A percentile compares a stretch with the other conserved stretches of the same genome.
These are phyloP conservation scores for Hymenochaete sp. DNA, from an alignment of 1,284 basidiomycete species.

Conservation along the genomic window DNA sequence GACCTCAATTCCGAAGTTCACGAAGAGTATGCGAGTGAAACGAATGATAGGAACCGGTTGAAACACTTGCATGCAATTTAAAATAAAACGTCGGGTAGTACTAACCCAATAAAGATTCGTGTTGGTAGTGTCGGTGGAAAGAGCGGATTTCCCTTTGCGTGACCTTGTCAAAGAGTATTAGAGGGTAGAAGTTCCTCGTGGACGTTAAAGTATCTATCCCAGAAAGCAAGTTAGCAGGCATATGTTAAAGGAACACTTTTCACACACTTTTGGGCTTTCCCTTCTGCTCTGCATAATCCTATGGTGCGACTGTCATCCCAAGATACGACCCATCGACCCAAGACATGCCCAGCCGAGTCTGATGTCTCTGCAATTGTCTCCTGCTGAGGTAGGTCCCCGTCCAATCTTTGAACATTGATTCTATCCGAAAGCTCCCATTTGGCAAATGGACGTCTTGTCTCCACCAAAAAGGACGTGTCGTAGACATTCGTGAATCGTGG, in stretches of 20 bases:
- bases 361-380: slow-evolving; percentile 73
- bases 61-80: not conserved
- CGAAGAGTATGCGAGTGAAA: not conserved
- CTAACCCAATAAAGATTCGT: not conserved
- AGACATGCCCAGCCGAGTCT: slow-evolving; percentile 49
- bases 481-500: slow-evolving; percentile 52
- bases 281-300: slow-evolving; percentile 44
- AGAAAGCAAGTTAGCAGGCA: slow-evolving; percentile 12
- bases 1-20: not conserved
- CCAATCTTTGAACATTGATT: slow-evolving; percentile 38
- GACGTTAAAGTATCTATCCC: slow-evolving; percentile 77
- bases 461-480: slow-evolving; percentile 47
- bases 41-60: not conserved
- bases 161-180: slow-evolving; percentile 18
- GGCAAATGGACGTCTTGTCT: slow-evolving; percentile 65
- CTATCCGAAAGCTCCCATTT: slow-evolving; percentile 67
- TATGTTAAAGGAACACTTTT: slow-evolving; percentile 1
- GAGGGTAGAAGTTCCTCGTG: slow-evolving; percentile 45
- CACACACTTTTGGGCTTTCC: slow-evolving; percentile 53
- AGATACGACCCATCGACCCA: slow-evolving; percentile 71
- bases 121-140: not conserved
- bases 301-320: slow-evolving; percentile 54
- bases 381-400: slow-evolving; percentile 39
- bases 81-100: not conserved
- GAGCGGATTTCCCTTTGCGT: no score